Base-by-base conservation (phyloP, 176 grass and related monocot genomes). In the Chloris gayana region DNA sequence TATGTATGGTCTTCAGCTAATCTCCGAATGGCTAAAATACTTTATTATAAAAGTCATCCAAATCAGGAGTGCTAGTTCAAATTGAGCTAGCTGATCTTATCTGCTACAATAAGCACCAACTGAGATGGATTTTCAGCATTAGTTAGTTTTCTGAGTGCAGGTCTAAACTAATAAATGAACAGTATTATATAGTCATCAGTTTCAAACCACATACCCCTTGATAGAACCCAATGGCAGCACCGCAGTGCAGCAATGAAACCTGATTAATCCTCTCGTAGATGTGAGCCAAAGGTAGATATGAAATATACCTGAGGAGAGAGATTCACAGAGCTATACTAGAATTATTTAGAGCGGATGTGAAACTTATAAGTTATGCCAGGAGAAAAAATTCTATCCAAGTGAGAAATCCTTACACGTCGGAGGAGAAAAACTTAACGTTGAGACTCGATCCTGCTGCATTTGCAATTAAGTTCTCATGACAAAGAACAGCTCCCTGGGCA, bases 221-320 rank as follows among this genome's bases (percentile, higher is more conserved):
- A 82, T 98, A 98, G 88, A 98, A 98, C 71, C 95, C 95, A 89
- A 91, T 49, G 67, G 95, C 88, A 87, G 79, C 86, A 51, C 95
- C 95, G 65, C 39, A 80, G 63, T 91, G 88, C 78, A 90, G 82
- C 86, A 93, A 22, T 70, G 77, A 74, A 87, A 94, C 34, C 89
- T 98, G 95, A 77, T 93, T 91, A 62, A 50, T 88, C 30, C 95
- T 88, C 84, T 98, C 95, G 0, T 98, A 98, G 37, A 98, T 98
- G 84, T 98, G 95, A 75, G 95, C 95, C 47, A 98, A 79, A 77
- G 95, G 95, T 80, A 98, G 81, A 80, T 94, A 98, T 6, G 95
- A 98, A 47, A 98, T 83, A 66, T 93, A 93, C 66, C 95, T 98
- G 81, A 67, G 41, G 26, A 86, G 58, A 83, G 34, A 27, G 26